Base-by-base conservation (phyloP, 2,329 filamentous ascomycete species). In the Aureobasidium sp. region DNA sequence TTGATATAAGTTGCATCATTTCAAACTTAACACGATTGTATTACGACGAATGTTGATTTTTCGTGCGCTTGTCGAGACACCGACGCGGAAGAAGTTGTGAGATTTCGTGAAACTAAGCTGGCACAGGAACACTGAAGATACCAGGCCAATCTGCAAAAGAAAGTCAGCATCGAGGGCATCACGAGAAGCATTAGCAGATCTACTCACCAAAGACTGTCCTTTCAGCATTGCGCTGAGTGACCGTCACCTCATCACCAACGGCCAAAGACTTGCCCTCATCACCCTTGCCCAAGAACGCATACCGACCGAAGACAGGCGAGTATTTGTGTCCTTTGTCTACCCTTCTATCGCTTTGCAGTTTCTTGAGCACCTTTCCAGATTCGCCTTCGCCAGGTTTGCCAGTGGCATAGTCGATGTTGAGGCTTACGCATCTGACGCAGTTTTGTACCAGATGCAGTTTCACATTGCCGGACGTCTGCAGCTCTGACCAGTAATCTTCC, bases 351-450 rank as follows among this genome's bases (percentile, higher is more conserved):
- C 68, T 72, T 64, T 77, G 75, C 64, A 81, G 60, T 62, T 72
- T 71, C 68, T 79, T 79, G 65, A 80, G 63, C 21, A 79, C 69
- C 51, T 73, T 66, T 0, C 77, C 78, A 2, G 64, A 65, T 14
- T 73, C 69, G 0, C 72, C 75, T 5, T 65, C 68, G 0, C 73
- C 75, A 0, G 70, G 72, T 58, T 71, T 71, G 0, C 78, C 78
- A 21, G 77, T 79, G 6, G 63, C 66, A 54, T 78, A 80, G 65
- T 80, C 78, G 29, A 81, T 70, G 60, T 80, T 81, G 61, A 81
- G 72, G 57, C 73, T 76, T 65, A 72, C 67, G 63, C 78, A 81
- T 3, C 78, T 67, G 3, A 53, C 73, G 60, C 78, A 80, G 59
- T 80, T 80, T 47, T 79, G 77, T 37, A 71, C 70, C 53, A 76